phyloP scores from a whole-genome alignment of 169 alveolate genomes.

The Eimeria necatrix region DNA sequence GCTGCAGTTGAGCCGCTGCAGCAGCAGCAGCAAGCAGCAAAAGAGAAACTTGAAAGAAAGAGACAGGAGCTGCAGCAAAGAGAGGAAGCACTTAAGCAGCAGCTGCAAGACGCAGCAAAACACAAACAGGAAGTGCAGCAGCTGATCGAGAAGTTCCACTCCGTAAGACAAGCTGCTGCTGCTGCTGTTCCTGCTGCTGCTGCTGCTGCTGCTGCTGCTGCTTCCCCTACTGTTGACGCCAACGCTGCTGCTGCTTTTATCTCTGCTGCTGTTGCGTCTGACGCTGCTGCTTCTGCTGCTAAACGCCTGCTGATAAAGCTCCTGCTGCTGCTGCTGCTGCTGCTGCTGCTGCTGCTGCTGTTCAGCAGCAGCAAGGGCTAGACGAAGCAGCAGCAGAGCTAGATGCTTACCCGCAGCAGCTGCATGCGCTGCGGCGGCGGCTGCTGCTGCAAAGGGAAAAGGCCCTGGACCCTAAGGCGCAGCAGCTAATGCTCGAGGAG shows the following conservation, averaged over 20 bases:
- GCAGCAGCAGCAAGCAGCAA: neutral
- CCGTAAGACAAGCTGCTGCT: too few relatives aligned
- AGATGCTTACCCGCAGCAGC: neutral
- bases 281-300: neutral
- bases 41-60: neutral
- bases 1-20: neutral
- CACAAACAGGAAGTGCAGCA: too few relatives aligned
- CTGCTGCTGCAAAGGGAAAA: neutral
- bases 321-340: neutral
- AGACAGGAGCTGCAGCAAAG: neutral
- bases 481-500: neutral
- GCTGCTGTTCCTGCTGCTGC: too few relatives aligned
- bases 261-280: neutral
- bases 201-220: neutral
- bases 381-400: conserved; percentile 31
- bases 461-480: neutral
- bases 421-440: neutral
- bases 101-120: neutral
- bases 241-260: neutral
- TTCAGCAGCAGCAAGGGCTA: neutral
- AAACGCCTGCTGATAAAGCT: too few relatives aligned
- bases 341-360: neutral
- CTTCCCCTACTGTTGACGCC: neutral
- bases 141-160: too few relatives aligned
- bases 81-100: neutral